These are phyloP conservation scores for Zasmidium citrigriseum DNA, from an alignment of 2,329 filamentous ascomycete species.

Conservation along the genomic window DNA sequence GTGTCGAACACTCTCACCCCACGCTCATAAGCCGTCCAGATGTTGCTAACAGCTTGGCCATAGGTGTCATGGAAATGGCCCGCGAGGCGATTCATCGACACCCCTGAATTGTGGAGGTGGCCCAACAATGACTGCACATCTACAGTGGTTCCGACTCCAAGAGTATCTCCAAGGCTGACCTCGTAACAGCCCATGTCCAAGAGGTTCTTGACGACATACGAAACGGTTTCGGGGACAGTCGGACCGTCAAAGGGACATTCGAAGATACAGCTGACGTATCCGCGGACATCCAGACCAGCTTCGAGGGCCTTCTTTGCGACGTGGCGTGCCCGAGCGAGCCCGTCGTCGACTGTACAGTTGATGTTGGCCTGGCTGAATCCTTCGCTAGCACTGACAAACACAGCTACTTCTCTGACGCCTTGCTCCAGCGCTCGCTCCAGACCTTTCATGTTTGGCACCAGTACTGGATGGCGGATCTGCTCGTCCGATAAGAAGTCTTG, in stretches of 20 bases:
- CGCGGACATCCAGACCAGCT: slow-evolving; percentile 35
- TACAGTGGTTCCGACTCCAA: slow-evolving; percentile 23
- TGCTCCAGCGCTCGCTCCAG: slow-evolving; percentile 59
- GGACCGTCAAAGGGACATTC: slow-evolving; percentile 39
- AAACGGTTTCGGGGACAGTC: slow-evolving; percentile 17
- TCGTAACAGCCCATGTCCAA: slow-evolving; percentile 30
- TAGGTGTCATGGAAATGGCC: slow-evolving; percentile 35
- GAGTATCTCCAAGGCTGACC: slow-evolving; percentile 29
- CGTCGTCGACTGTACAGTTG: slow-evolving; percentile 42
- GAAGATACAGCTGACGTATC: slow-evolving; percentile 46
- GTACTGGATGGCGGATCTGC: slow-evolving; percentile 32
- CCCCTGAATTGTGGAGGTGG: slow-evolving; percentile 27
- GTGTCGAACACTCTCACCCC: slow-evolving; percentile 30
- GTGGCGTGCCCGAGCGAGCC: slow-evolving; percentile 34
- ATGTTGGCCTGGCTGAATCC: slow-evolving; percentile 46
- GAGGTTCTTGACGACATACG: slow-evolving; percentile 13
- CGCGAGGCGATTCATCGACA: slow-evolving; percentile 21
- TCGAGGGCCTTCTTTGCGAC: slow-evolving; percentile 33
- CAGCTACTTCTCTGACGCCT: slow-evolving; percentile 40
- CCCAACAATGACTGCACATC: slow-evolving; percentile 35
- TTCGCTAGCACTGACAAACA: slow-evolving; percentile 45
- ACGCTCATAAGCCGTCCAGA: slow-evolving; percentile 22
- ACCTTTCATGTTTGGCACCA: slow-evolving; percentile 44
- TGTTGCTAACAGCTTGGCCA: slow-evolving; percentile 30
- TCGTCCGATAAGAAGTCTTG: slow-evolving; percentile 1